A percentile compares a stretch with the other conserved stretches of the same genome.
Conservation (phyloP, 1,139 yeast species). For the Debaryomyces coudertii region DNA sequence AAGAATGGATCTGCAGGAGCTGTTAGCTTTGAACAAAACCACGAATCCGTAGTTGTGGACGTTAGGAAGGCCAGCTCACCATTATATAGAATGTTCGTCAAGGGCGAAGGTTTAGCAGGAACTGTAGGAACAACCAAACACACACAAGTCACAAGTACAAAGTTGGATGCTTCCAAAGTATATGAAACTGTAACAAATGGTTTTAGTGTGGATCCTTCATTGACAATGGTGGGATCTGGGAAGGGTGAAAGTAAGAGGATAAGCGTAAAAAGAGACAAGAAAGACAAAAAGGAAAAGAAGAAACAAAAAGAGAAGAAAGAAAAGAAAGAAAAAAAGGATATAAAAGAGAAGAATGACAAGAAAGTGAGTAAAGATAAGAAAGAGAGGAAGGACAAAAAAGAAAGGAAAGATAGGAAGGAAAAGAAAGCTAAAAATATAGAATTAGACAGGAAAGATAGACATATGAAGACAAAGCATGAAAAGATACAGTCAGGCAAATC, state of each 20-base stretch:
- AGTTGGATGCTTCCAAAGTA: slow-evolving; percentile 18
- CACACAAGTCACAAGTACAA: slow-evolving; percentile 21
- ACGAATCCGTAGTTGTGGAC: slow-evolving; percentile 35
- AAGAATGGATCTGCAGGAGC: slow-evolving; percentile 28
- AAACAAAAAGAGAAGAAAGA: slow-evolving; percentile 23
- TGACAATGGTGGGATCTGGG: slow-evolving; percentile 7
- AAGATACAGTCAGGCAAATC: slow-evolving; percentile 17
- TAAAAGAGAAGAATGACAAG: slow-evolving; percentile 19
- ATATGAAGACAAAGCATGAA: slow-evolving; percentile 17
- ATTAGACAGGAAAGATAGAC: slow-evolving; percentile 13
- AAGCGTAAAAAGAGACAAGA: slow-evolving; percentile 22
- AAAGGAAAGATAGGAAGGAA: slow-evolving; percentile 20
- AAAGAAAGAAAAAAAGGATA: slow-evolving; percentile 21
- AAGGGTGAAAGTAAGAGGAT: slow-evolving; percentile 20
- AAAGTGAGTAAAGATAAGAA: slow-evolving; percentile 21
- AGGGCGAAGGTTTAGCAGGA: slow-evolving; percentile 83
- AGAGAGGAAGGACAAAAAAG: slow-evolving; percentile 16
- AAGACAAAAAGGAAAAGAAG: slow-evolving; percentile 25
- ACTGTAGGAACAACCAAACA: slow-evolving; percentile 55
- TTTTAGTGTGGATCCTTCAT: background rate
- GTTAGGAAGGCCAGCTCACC: slow-evolving; percentile 60
- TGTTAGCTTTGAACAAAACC: slow-evolving; percentile 47
- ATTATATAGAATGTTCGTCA: slow-evolving; percentile 73
- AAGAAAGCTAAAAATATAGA: slow-evolving; percentile 18
- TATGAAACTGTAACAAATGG: slow-evolving; percentile 9